Evolutionary conservation across 768 basidiomycete species (phyloP).

Genomic region (Coprinopsis strossmayeri): DNA sequence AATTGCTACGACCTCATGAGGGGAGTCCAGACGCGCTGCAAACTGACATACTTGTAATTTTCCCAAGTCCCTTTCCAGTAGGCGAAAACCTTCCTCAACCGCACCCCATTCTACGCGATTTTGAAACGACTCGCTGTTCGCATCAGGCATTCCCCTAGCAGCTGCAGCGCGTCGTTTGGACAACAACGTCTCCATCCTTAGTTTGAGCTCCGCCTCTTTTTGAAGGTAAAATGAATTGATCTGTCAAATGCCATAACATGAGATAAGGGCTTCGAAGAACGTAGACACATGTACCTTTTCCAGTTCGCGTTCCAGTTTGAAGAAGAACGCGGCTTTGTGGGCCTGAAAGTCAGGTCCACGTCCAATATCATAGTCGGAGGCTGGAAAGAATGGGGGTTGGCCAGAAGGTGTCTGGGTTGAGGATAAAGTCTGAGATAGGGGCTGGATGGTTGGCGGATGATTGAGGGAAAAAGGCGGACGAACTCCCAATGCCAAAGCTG

Average conservation of each 20-base stretch:
- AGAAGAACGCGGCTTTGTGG: conserved; percentile 97
- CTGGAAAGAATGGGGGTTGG: conserved; percentile 54
- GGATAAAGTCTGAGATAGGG: conserved; percentile 23
- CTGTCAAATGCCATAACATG: conserved; percentile 30
- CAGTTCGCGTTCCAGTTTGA: conserved; percentile 94
- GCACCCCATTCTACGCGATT: conserved; percentile 91
- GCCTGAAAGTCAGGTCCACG: conserved; percentile 85
- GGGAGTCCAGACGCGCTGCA: background rate
- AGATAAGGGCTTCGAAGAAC: conserved; percentile 13
- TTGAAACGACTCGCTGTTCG: conserved; percentile 49
- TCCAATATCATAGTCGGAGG: conserved; percentile 59
- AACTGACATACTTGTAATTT: conserved; percentile 74
- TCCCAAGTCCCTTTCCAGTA: conserved; percentile 89
- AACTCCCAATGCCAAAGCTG: conserved; percentile 75
- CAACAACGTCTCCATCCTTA: conserved; percentile 87
- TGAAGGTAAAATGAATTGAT: conserved; percentile 98
- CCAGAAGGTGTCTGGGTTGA: conserved; percentile 30
- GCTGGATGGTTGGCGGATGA: conserved; percentile 24
- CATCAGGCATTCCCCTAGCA: conserved; percentile 63
- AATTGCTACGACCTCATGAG: conserved; percentile 61
- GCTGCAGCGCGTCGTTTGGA: conserved; percentile 88
- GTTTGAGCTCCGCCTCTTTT: conserved; percentile 90
- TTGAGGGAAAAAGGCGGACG: conserved; percentile 51
- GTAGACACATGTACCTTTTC: conserved; percentile 97
- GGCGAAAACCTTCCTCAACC: conserved; percentile 91